A percentile compares a stretch with the other conserved stretches of the same genome.
Conservation (phyloP, 1,139 yeast genomes). For the Lodderomyces theae region DNA sequence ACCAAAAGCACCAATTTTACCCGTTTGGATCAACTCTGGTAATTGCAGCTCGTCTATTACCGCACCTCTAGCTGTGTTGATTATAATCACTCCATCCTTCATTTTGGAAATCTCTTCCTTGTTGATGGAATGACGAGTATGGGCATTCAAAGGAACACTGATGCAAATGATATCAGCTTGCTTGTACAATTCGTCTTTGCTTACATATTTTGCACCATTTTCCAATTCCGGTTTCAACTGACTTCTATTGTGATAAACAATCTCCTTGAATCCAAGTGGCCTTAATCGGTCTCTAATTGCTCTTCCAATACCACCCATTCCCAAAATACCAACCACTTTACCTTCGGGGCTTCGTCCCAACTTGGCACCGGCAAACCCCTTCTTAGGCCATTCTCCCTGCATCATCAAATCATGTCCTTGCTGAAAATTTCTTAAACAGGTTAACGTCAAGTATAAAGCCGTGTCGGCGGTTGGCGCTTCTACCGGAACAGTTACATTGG, state of each 20-base stretch:
- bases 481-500: slow-evolving; percentile 71
- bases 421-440: slow-evolving; percentile 67
- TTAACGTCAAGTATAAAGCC: slow-evolving; percentile 61
- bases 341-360: slow-evolving; percentile 54
- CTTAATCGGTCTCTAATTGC: slow-evolving; percentile 58
- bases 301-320: slow-evolving; percentile 78
- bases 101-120: slow-evolving; percentile 50
- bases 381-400: slow-evolving; percentile 58
- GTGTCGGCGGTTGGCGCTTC: slow-evolving; percentile 84
- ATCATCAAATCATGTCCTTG: slow-evolving; percentile 42
- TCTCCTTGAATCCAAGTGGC: slow-evolving; percentile 63
- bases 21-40: slow-evolving; percentile 58
- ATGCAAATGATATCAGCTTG: slow-evolving; percentile 59
- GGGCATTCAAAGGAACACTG: slow-evolving; percentile 58
- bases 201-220: slow-evolving; percentile 52
- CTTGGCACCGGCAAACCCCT: slow-evolving; percentile 25
- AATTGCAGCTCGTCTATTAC: slow-evolving; percentile 68
- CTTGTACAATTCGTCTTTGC: slow-evolving; percentile 52
- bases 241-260: slow-evolving; percentile 60
- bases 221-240: slow-evolving; percentile 54
- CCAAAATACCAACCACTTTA: slow-evolving; percentile 62
- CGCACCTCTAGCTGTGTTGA: slow-evolving; percentile 75
- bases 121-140: slow-evolving; percentile 60
- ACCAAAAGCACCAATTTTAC: slow-evolving; percentile 72
- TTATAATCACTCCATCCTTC: slow-evolving; percentile 63